Conservation (phyloP, 2,329 filamentous ascomycete species). For the Aureobasidium pullulans region DNA sequence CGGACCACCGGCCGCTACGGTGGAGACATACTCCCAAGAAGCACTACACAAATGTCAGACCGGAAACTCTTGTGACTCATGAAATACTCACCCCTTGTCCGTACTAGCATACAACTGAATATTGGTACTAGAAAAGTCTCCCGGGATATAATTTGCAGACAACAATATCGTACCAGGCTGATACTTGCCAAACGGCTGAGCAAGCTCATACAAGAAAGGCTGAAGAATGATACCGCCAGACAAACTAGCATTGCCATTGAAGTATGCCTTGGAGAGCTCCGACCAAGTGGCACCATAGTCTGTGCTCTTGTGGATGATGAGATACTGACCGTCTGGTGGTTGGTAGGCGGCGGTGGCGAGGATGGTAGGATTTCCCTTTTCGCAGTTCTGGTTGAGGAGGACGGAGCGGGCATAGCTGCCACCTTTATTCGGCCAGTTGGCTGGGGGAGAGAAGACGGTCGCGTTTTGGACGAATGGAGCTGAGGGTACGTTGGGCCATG, state of each 20-base stretch:
- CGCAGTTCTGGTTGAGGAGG: slow-evolving; percentile 35
- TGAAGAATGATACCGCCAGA: slow-evolving; percentile 61
- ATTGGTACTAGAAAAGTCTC: slow-evolving; percentile 53
- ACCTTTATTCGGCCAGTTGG: slow-evolving; percentile 26
- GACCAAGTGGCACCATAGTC: slow-evolving; percentile 51
- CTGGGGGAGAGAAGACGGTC: slow-evolving; percentile 21
- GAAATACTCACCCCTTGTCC: slow-evolving; percentile 55
- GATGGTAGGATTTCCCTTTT: slow-evolving; percentile 25
- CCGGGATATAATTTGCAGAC: slow-evolving; percentile 53
- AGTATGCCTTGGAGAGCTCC: slow-evolving; percentile 55
- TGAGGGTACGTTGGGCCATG: slow-evolving; percentile 6
- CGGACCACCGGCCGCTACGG: slow-evolving; percentile 56
- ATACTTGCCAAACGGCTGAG: slow-evolving; percentile 50
- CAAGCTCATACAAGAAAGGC: slow-evolving; percentile 59
- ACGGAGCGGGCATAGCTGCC: slow-evolving; percentile 46
- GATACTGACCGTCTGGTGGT: slow-evolving; percentile 39
- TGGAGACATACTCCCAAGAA: slow-evolving; percentile 59
- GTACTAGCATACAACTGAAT: slow-evolving; percentile 62
- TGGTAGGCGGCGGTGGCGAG: slow-evolving; percentile 52
- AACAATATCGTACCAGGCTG: slow-evolving; percentile 56
- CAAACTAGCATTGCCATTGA: slow-evolving; percentile 48
- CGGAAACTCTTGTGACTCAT: too few species aligned
- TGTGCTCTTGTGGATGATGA: slow-evolving; percentile 39
- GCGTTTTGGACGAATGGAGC: slow-evolving; percentile 13
- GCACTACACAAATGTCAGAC: not conserved